Evolutionary conservation across 1,284 basidiomycete genomes (phyloP).

Genomic region (Melampsora larici-populina): DNA sequence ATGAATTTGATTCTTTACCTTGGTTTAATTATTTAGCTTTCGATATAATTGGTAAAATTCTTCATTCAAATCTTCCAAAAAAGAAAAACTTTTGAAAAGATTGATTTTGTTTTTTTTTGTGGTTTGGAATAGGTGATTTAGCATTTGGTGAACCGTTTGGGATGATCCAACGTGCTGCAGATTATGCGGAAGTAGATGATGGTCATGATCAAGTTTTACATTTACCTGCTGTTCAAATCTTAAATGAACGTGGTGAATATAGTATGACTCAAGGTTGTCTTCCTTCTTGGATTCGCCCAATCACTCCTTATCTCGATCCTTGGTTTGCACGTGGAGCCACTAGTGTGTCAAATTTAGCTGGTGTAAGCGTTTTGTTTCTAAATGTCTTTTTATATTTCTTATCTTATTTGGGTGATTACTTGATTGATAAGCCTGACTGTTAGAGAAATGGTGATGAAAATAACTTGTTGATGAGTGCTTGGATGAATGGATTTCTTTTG

Average conservation of each 20-base stretch:
- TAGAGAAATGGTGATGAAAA: too few species aligned
- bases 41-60: constrained; percentile 75
- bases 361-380: constrained; percentile 52
- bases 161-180: constrained; percentile 73
- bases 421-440: too few species aligned
- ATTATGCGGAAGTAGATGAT: constrained; percentile 66
- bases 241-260: constrained; percentile 85
- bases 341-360: constrained; percentile 71
- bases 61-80: background rate
- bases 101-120: background rate
- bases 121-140: constrained; percentile 50
- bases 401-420: too few species aligned
- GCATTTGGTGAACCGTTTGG: constrained; percentile 84
- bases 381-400: too few species aligned
- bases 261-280: constrained; percentile 78
- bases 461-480: too few species aligned
- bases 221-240: constrained; percentile 76
- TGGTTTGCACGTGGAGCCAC: constrained; percentile 71
- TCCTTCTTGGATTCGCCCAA: constrained; percentile 63
- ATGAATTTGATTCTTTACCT: constrained; percentile 65
- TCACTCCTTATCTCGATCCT: constrained; percentile 56
- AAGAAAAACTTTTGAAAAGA: too few species aligned
- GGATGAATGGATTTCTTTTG: too few species aligned
- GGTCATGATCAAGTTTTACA: constrained; percentile 61
- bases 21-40: constrained; percentile 78